Evolutionary conservation across 2,329 filamentous ascomycete genomes (phyloP).

Genomic region (Berkeleyomyces basicola): DNA sequence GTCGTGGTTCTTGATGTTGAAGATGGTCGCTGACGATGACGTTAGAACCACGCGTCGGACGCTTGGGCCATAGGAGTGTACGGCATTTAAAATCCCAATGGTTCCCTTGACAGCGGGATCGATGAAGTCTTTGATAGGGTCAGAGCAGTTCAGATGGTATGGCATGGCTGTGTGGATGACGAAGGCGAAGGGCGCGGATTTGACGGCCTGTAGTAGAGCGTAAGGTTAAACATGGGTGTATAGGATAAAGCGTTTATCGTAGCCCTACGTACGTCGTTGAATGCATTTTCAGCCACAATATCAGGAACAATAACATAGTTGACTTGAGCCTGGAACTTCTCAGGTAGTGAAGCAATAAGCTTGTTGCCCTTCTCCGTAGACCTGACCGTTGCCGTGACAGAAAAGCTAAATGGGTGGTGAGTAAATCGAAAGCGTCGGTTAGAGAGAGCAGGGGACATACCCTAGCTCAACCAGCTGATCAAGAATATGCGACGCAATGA

Average conservation of each 20-base stretch:
- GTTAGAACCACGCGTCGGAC: conserved; percentile 48
- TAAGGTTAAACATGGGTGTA: conserved; percentile 3
- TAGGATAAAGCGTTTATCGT: conserved; percentile 22
- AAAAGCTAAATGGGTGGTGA: background rate
- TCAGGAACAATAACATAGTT: conserved; percentile 48
- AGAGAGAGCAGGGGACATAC: background rate
- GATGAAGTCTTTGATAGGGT: conserved; percentile 30
- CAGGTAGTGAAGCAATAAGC: conserved; percentile 25
- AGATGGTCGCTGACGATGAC: conserved; percentile 30
- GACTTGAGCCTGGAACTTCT: conserved; percentile 17
- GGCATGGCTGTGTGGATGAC: conserved; percentile 62
- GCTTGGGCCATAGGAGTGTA: conserved; percentile 26
- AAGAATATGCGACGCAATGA: conserved; percentile 37
- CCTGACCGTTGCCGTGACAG: conserved; percentile 8
- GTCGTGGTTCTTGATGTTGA: conserved; percentile 23
- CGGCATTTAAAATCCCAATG: conserved; percentile 30
- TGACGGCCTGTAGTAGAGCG: background rate
- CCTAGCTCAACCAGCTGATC: conserved; percentile 25
- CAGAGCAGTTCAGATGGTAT: conserved; percentile 50
- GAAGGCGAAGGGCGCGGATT: conserved; percentile 41
- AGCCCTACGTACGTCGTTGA: conserved; percentile 32
- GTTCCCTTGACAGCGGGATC: conserved; percentile 40
- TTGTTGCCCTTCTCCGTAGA: conserved; percentile 28
- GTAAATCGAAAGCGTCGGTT: background rate
- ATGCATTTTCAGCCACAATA: conserved; percentile 52